Evolutionary conservation across 2,329 filamentous ascomycete species (phyloP).

Genomic region (Fusarium pseudograminearum): DNA sequence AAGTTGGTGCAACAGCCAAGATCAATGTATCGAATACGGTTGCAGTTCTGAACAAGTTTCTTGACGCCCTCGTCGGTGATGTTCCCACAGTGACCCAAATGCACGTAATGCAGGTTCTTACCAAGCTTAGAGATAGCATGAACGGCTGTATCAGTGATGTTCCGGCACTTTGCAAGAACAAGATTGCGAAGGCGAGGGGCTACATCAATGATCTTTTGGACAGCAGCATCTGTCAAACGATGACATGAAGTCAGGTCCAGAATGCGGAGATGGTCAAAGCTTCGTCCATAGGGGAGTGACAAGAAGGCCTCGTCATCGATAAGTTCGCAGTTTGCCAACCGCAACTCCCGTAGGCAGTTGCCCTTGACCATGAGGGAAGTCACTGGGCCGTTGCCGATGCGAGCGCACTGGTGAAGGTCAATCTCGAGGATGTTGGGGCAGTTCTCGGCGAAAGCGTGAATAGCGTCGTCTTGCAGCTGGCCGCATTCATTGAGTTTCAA

Average conservation of each 20-base stretch:
- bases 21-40: constrained; percentile 96
- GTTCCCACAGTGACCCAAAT: constrained; percentile 90
- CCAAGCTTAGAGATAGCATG: constrained; percentile 87
- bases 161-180: constrained; percentile 92
- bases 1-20: constrained; percentile 92
- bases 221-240: constrained; percentile 84
- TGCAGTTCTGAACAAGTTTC: constrained; percentile 85
- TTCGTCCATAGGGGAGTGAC: constrained; percentile 73
- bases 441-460: constrained; percentile 86
- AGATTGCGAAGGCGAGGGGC: constrained; percentile 92
- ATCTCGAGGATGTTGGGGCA: constrained; percentile 97
- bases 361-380: constrained; percentile 83
- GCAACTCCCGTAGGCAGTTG: constrained; percentile 87
- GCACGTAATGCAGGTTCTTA: constrained; percentile 97
- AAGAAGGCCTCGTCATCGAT: constrained; percentile 92
- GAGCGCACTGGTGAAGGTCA: constrained; percentile 86
- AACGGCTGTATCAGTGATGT: constrained; percentile 91
- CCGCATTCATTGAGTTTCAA: constrained; percentile 93
- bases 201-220: constrained; percentile 86
- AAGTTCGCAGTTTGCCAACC: constrained; percentile 84
- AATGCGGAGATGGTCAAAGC: constrained; percentile 90
- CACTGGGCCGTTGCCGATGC: constrained; percentile 85
- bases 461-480: constrained; percentile 85
- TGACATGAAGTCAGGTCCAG: constrained; percentile 92
- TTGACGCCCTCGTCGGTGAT: constrained; percentile 93